These are phyloP conservation scores for Fusarium stilboides DNA, from an alignment of 2,329 filamentous ascomycete species.

Conservation along the genomic window DNA sequence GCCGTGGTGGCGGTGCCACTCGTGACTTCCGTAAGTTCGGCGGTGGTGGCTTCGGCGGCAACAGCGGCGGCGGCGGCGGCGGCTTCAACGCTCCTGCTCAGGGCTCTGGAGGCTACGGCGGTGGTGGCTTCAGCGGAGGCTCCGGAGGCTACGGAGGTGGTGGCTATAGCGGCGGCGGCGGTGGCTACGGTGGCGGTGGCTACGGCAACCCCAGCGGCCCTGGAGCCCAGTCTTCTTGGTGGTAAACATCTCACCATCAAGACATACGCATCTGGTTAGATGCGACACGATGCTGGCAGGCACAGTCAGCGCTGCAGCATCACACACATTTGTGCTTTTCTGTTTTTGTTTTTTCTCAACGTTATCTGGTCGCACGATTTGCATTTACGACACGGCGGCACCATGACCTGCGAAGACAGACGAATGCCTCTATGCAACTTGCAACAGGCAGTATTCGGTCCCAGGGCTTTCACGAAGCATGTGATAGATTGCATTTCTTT, in stretches of 20 bases:
- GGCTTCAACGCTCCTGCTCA: slow-evolving; percentile 53
- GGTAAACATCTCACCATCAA: slow-evolving; percentile 61
- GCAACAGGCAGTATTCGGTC: slow-evolving; percentile 56
- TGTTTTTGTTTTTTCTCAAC: slow-evolving; percentile 46
- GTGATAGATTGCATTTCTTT: slow-evolving; percentile 63
- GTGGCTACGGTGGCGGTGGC: slow-evolving; percentile 62
- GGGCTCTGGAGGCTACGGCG: slow-evolving; percentile 59
- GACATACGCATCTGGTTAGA: slow-evolving; percentile 19
- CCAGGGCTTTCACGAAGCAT: slow-evolving; percentile 60
- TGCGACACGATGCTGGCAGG: slow-evolving; percentile 45
- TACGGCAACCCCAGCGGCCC: slow-evolving; percentile 79
- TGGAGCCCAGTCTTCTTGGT: slow-evolving; percentile 79
- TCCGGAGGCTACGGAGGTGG: slow-evolving; percentile 79
- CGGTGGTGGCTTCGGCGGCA: slow-evolving; percentile 65
- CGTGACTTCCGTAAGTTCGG: slow-evolving; percentile 92
- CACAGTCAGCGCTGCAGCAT: slow-evolving; percentile 34
- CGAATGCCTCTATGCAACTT: slow-evolving; percentile 53
- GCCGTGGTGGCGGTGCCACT: slow-evolving; percentile 80
- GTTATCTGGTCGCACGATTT: slow-evolving; percentile 52
- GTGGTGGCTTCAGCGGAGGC: slow-evolving; percentile 62
- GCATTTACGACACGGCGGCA: slow-evolving; percentile 59
- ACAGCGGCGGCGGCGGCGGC: slow-evolving; percentile 60
- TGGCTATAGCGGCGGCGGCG: slow-evolving; percentile 59
- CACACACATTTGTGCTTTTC: slow-evolving; percentile 45
- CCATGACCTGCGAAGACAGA: slow-evolving; percentile 58